Evolutionary conservation across 2,329 filamentous ascomycete genomes (phyloP).

Genomic region (Alternaria arborescens): DNA sequence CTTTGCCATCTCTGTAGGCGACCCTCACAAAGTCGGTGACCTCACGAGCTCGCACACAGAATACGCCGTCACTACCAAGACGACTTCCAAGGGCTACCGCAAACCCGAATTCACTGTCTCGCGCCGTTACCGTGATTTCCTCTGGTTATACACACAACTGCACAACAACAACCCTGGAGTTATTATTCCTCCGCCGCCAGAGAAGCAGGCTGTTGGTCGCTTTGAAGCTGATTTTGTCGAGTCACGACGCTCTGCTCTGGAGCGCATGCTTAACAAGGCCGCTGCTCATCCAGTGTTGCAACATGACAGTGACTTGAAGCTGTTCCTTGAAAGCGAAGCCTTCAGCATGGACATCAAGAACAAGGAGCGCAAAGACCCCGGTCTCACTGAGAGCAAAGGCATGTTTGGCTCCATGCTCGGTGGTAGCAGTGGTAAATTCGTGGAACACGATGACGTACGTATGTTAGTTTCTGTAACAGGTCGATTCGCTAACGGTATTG

Average conservation of each 20-base stretch:
- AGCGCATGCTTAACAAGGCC: constrained; percentile 98
- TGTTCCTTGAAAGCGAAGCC: constrained; percentile 94
- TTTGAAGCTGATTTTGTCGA: constrained; percentile 98
- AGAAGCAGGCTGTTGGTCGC: constrained; percentile 95
- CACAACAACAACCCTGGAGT: constrained; percentile 95
- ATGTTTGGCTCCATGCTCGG: constrained; percentile 85
- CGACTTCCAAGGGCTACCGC: constrained; percentile 93
- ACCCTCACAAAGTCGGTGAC: constrained; percentile 97
- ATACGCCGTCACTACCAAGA: constrained; percentile 95
- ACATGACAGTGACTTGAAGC: constrained; percentile 91
- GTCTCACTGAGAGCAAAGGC: constrained; percentile 89
- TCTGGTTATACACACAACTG: constrained; percentile 96
- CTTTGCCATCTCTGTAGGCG: constrained; percentile 90
- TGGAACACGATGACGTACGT: constrained; percentile 94
- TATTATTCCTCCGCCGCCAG: constrained; percentile 92
- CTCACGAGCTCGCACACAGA: constrained; percentile 97
- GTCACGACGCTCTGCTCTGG: constrained; percentile 85
- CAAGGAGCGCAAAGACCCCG: constrained; percentile 89
- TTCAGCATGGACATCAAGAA: constrained; percentile 98
- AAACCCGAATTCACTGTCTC: constrained; percentile 93
- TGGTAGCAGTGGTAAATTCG: constrained; percentile 81
- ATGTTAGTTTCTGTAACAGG: not conserved
- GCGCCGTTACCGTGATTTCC: constrained; percentile 91
- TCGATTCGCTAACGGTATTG: constrained; percentile 17
- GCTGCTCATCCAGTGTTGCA: constrained; percentile 89